phyloP scores from a whole-genome alignment of 1,139 yeast genomes.

The Blastobotrys ciferrii region DNA sequence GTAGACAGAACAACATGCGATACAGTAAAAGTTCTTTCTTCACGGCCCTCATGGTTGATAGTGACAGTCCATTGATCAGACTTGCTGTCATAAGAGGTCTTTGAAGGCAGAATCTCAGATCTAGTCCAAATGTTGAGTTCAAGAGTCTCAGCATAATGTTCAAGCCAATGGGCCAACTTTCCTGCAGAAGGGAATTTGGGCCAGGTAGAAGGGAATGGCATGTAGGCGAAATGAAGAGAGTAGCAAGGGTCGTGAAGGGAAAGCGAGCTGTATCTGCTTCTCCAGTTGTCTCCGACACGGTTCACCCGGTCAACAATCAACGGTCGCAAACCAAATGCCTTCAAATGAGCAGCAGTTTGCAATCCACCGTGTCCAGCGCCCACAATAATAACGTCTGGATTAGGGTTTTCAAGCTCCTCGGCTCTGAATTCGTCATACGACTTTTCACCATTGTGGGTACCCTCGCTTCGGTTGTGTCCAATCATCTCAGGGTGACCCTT shows the following conservation, averaged over 20 bases:
- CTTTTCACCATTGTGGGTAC: slow-evolving; percentile 23
- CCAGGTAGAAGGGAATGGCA: slow-evolving; percentile 43
- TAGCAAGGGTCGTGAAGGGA: slow-evolving; percentile 47
- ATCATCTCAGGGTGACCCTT: slow-evolving; percentile 37
- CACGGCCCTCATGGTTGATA: slow-evolving; percentile 23
- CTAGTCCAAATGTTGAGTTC: slow-evolving; percentile 43
- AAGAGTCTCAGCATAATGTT: slow-evolving; percentile 41
- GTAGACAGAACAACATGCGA: slow-evolving; percentile 44
- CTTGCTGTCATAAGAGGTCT: slow-evolving; percentile 36
- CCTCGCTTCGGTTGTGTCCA: slow-evolving; percentile 38
- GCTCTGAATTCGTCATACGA: slow-evolving; percentile 25
- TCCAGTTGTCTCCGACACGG: slow-evolving; percentile 48
- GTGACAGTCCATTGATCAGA: slow-evolving; percentile 39
- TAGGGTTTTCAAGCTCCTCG: slow-evolving; percentile 26
- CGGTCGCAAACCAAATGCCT: slow-evolving; percentile 41
- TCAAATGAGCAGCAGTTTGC: slow-evolving; percentile 44
- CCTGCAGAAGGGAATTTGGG: slow-evolving; percentile 46
- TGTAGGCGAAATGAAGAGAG: slow-evolving; percentile 43
- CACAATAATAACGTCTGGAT: slow-evolving; percentile 44
- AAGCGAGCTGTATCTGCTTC: slow-evolving; percentile 44
- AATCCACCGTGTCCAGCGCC: slow-evolving; percentile 50
- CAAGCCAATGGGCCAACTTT: slow-evolving; percentile 45
- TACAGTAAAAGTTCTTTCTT: slow-evolving; percentile 18
- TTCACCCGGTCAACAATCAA: slow-evolving; percentile 41
- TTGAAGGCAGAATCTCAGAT: slow-evolving; percentile 30